Evolutionary conservation across 345 rosid species (phyloP), one percentile per base, ranked within the genome.

Genomic region (Orychophragmus violaceus): DNA sequence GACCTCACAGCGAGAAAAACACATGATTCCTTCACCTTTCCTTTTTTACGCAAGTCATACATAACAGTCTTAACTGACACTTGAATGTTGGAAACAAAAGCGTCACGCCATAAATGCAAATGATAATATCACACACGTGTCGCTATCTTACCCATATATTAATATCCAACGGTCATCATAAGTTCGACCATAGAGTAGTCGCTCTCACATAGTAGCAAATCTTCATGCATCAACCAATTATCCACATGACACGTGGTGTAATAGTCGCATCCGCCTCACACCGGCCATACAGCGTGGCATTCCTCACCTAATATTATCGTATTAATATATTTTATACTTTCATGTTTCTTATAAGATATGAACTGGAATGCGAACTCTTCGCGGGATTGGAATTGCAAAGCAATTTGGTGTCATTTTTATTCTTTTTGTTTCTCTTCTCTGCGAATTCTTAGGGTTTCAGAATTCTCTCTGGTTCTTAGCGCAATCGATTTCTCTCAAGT

Each of bases 401-500:
- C 62, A 73, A 50, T 28, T 54, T 5, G 13, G 62, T 60, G 32
- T 49, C 72, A 44, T 14, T 45, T 29, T 54, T 63, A 21, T 14
- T 5, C 13, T n/a, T 29, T 3, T 13, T 16, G 12, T 29, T 50
- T 29, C 32, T 62, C 64, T 8, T 73, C 58, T 64, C 62, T 45
- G 77, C 68, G 62, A 74, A 9, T 66, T 66, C 72, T 53, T 60
- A 66, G 77, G 77, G 67, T 73, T 66, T 66, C 62, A 59, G 41
- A 24, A 18, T 67, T 24, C 68, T 51, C 53, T 64, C 71, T 8
- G 24, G 39, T 49, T 54, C 3, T 25, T 0, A 54, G 1, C 64
- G 18, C 18, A 66, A 59, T 41, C 56, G 62, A 59, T 6, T 65
- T 42, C 67, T 72, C 66, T 50, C 13, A 42, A 74, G 77, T 74